Base-by-base conservation (phyloP, 768 basidiomycete genomes). In the Leucocoprinus sp. region DNA sequence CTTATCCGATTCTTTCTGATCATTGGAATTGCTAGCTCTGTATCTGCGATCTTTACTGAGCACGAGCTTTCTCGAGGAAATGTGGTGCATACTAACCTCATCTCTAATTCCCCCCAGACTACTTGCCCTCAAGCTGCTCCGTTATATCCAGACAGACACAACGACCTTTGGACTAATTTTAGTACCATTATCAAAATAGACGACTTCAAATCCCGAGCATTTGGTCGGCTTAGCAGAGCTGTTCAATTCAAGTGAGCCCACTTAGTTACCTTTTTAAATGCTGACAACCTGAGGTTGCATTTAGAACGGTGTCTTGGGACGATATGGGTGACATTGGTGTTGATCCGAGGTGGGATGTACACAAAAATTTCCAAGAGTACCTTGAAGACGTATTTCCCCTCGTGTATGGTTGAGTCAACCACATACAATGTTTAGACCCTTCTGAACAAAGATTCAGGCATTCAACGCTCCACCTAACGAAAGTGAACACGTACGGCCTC, bases 401-500 rank as follows among this genome's bases (percentile, higher is more conserved):
- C 8, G 66, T 80, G 58, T 76, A 72, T 70, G 85, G 63, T 15
- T 17, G 6, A 11, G 9, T 26, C 22, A 5, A n/a, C 18, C n/a
- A 42, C 26, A 24, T 40, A 14, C 31, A 19, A 9, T 12, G 46
- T 22, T 33, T 17, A 18, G 5, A 27, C 5, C 37, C 19, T 39
- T 8, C 22, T 43, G 29, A 29, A 41, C 43, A 14, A 31, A 39
- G 38, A 19, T 24, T 15, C 24, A 86, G 82, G 8, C 79, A 85
- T 58, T 38, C 66, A n/a, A 71, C 60, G 7, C 67, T 89, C 35
- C 56, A 69, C 23, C 68, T 84, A 49, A 80, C 78, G 7, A 80
- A 78, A 53, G 76, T 92, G 54, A 88, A 89, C 59, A 84, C 77
- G 0, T 85, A 84, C 53, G 87, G 76, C 0, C 68, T 89, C n/a